Base-by-base conservation (phyloP, 371 early-diverging fungal species). In the Syncephalastrum monosporum region DNA sequence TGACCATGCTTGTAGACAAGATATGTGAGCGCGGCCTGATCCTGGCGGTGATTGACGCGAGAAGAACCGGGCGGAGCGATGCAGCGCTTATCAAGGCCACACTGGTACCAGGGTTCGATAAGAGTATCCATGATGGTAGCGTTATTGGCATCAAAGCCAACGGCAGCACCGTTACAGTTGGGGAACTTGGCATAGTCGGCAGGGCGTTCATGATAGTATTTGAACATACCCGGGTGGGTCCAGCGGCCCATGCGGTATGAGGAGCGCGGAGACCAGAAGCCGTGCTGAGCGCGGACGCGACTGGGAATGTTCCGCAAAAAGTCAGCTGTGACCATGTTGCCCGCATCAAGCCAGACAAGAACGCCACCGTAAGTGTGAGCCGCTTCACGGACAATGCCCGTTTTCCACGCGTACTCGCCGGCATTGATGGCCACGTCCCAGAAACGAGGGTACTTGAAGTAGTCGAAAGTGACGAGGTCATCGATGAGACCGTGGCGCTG, bases 321-420 rank as follows among this genome's bases (percentile, higher is more conserved):
- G 16, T 83, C 81, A n/a, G 72, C 50, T 8, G 82, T 77, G 46
- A 81, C 64, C 65, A 72, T 60, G 53, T 83, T 82, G 27, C 87
- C 87, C 1, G 85, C 79, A 65, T 86, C 87, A 17, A 84, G 54
- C 87, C 87, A 86, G 1, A 84, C 65, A 3, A 84, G 44, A 3
- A 75, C 50, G 1, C 84, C 85, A 12, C 74, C 77, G 53, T 76
- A 79, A 44, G 69, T 60, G 6, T 74, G 57, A 0, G 80, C 68
- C 3, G 83, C 81, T 60, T 86, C 85, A 29, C 78, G 65, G 29
- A 86, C 68, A 42, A 84, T 83, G 8, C 87, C 87, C 1, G 83
- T 76, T 56, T 86, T 86, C 87, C 87, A 86, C 7, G 75, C 87
- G 44, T 86, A 86, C 59, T 86, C 83, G 43, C 87, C 87, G 12